Conservation (phyloP, 768 basidiomycete species). For the Suillus alpinus region DNA sequence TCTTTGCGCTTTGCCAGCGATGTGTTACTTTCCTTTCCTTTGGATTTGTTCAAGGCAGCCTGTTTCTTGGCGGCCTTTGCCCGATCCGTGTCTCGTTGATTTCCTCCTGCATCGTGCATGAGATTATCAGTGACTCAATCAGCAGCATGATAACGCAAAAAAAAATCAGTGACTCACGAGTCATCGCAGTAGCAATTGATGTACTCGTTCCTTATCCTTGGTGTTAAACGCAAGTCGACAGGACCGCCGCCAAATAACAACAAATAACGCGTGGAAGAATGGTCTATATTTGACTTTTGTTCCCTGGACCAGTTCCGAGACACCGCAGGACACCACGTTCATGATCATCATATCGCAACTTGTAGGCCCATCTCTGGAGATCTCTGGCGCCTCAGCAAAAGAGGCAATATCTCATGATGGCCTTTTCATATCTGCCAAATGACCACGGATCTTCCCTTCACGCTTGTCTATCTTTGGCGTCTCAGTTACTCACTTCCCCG, state of each 20-base stretch:
- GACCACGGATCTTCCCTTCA: constrained; percentile 16
- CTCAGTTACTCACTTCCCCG: constrained; percentile 8
- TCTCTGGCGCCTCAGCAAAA: constrained; percentile 13
- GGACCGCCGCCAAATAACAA: constrained; percentile 15
- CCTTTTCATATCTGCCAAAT: constrained; percentile 4
- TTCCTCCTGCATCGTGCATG: constrained; percentile 56
- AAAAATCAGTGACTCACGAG: constrained; percentile 41
- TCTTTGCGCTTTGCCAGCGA: constrained; percentile 70
- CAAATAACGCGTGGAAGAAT: constrained; percentile 19
- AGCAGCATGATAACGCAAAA: not conserved
- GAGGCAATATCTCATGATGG: constrained; percentile 14
- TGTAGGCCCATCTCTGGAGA: not conserved
- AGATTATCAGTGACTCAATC: constrained; percentile 10
- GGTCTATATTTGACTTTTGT: constrained; percentile 2
- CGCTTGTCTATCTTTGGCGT: constrained; percentile 1
- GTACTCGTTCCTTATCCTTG: constrained; percentile 8
- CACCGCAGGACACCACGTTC: constrained; percentile 5
- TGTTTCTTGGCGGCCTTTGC: constrained; percentile 71
- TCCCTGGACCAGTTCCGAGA: not conserved
- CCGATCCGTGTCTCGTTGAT: constrained; percentile 78
- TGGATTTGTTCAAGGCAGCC: constrained; percentile 46
- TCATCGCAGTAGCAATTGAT: constrained; percentile 36
- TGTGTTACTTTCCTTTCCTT: constrained; percentile 68
- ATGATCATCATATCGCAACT: constrained; percentile 10
- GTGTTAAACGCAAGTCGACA: constrained; percentile 5